Base-by-base conservation (phyloP, 176 grass and related monocot genomes). In the Carex parvula region DNA sequence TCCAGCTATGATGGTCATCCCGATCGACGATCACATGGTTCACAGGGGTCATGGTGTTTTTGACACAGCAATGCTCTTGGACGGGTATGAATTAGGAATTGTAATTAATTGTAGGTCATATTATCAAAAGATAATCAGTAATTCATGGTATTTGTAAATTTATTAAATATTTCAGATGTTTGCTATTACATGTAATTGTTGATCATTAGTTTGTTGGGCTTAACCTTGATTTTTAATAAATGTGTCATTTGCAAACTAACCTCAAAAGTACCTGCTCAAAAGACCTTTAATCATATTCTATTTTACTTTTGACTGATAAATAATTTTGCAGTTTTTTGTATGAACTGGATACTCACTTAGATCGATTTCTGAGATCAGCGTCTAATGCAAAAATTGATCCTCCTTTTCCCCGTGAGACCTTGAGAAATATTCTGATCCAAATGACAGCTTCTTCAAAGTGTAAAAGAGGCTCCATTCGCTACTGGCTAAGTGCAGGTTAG, bases 11-110 rank as follows among this genome's bases (percentile, higher is more conserved):
- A 95, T 98, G 95, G 76, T 61, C 15, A 42, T 98, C 75, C 89
- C 91, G 1, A 79, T 95, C 24, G 92, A 98, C 82, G 92, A 98
- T 88, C 95, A 98, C 83, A 98, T 95, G 92, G 91, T 93, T 7
- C 95, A 98, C 86, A 80, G 91, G 59, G 92, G 92, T 3, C 95
- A 98, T 83, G 95, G 91, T 79, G 92, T 98, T 61, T 98, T 98
- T 70, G 92, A 98, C 90, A 98, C 95, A 17, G 95, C 95, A 53
- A 92, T 92, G 93, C 56, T 94, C 75, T 81, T 98, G 9, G 89
- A 98, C 82, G 95, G 89, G 89, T 91, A 91, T 13, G 15, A 39
- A 65, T 14, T 50, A 18, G 8, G 1, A 79, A 69, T 54, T 41
- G 33, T 79, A 7, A 53, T 21, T 26, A 10, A 15, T 54, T 53